Evolutionary conservation across 371 early-diverging fungal species (phyloP).

Genomic region (Circinella minor): DNA sequence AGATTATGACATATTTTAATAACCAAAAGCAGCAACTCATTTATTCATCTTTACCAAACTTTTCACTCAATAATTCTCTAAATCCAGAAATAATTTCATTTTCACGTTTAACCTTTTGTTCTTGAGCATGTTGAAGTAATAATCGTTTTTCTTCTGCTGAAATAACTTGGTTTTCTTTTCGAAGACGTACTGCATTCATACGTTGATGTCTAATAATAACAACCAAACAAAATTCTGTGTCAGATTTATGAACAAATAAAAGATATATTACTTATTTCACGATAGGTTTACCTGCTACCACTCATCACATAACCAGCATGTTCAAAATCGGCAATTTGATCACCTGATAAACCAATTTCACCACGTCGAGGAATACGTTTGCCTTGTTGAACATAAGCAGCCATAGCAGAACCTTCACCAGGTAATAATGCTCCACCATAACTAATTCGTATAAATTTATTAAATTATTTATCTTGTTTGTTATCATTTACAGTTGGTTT

Average conservation of each 20-base stretch:
- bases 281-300: constrained; percentile 73
- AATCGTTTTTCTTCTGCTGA: constrained; percentile 87
- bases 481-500: no score
- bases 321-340: constrained; percentile 86
- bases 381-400: constrained; percentile 84
- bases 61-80: constrained; percentile 66
- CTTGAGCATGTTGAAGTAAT: constrained; percentile 78
- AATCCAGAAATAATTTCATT: constrained; percentile 88
- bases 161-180: constrained; percentile 94
- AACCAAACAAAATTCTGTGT: no score
- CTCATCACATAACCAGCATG: constrained; percentile 95
- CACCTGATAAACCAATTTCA: constrained; percentile 90
- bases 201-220: constrained; percentile 74
- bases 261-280: no score
- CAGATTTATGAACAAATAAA: neutral
- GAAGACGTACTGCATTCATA: constrained; percentile 95
- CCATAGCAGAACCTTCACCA: constrained; percentile 61
- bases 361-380: constrained; percentile 97
- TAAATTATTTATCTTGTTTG: neutral
- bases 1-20: no score
- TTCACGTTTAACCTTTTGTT: constrained; percentile 88
- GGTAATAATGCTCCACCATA: constrained; percentile 78
- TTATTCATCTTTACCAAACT: constrained; percentile 27
- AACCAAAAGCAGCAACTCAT: no score
- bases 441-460: constrained; percentile 23